Percentiles rank a stretch among this genome's conserved stretches.
Evolutionary conservation across 768 basidiomycete species (phyloP).

Genomic region (Cyclocybe aegerita): DNA sequence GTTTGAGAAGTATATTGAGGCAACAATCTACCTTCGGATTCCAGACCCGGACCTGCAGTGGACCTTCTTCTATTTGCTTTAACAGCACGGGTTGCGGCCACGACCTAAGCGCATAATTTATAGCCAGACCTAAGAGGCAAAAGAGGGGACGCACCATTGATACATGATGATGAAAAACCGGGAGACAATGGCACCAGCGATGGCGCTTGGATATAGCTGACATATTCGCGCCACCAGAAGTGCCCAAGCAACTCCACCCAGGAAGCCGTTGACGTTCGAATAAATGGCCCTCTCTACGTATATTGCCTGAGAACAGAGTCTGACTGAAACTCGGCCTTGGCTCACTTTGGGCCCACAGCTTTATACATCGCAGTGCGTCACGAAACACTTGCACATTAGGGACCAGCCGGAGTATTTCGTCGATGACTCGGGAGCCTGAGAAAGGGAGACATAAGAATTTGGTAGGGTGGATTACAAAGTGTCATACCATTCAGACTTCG

Average conservation of each 20-base stretch:
- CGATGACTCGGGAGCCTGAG: slow-evolving; percentile 90
- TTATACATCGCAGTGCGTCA: slow-evolving; percentile 92
- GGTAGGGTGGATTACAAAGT: neutral
- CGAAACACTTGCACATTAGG: slow-evolving; percentile 94
- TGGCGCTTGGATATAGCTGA: slow-evolving; percentile 94
- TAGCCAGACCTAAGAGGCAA: neutral
- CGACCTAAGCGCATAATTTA: slow-evolving; percentile 51
- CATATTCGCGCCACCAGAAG: slow-evolving; percentile 99
- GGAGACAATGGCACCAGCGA: slow-evolving; percentile 93
- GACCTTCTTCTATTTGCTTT: slow-evolving; percentile 96
- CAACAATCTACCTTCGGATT: slow-evolving; percentile 76
- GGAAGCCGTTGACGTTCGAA: slow-evolving; percentile 96
- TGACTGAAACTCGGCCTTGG: slow-evolving; percentile 9
- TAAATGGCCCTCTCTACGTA: slow-evolving; percentile 88
- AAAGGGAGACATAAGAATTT: slow-evolving; percentile 10
- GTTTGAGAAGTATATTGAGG: neutral
- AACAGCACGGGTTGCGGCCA: slow-evolving; percentile 99
- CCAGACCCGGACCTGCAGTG: slow-evolving; percentile 93
- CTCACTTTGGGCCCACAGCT: slow-evolving; percentile 95
- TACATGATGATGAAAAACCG: slow-evolving; percentile 99
- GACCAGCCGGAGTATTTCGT: slow-evolving; percentile 92
- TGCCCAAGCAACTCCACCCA: slow-evolving; percentile 98
- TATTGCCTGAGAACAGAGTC: neutral
- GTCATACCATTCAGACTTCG: slow-evolving; percentile 85
- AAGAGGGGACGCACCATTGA: slow-evolving; percentile 68